Conservation (phyloP, 495 filamentous ascomycete genomes). For the Penicillium pancosmium region DNA sequence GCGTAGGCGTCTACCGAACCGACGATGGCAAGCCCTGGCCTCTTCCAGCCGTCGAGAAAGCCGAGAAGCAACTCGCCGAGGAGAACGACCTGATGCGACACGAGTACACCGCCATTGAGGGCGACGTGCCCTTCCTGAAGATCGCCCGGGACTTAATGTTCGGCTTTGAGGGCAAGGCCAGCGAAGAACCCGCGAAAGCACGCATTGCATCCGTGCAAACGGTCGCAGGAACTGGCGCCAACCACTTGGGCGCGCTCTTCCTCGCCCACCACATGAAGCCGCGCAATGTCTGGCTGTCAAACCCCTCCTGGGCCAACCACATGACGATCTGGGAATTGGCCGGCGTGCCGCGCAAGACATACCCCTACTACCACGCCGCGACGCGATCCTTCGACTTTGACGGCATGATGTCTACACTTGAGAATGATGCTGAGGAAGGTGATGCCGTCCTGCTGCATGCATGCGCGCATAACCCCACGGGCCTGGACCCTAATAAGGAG, state of each 20-base stretch:
- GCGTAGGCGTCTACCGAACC: conserved; percentile 54
- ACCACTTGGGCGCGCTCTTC: conserved; percentile 87
- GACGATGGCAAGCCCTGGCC: conserved; percentile 58
- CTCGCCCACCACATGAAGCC: conserved; percentile 59
- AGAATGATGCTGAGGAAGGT: conserved; percentile 43
- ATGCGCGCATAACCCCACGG: conserved; percentile 60
- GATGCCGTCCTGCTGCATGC: conserved; percentile 54
- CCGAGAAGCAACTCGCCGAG: conserved; percentile 41
- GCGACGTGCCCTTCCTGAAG: conserved; percentile 45
- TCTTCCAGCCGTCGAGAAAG: conserved; percentile 48
- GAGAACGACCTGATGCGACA: conserved; percentile 47
- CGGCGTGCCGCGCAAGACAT: conserved; percentile 46
- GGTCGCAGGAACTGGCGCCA: conserved; percentile 90
- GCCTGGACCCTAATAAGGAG: conserved; percentile 53
- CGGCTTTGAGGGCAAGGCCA: conserved; percentile 39
- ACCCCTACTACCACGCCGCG: conserved; percentile 52
- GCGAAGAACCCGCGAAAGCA: conserved; percentile 35
- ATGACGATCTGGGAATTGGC: conserved; percentile 50
- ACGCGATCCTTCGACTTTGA: conserved; percentile 51
- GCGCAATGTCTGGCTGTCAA: conserved; percentile 49
- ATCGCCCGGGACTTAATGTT: conserved; percentile 52
- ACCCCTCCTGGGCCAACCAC: conserved; percentile 55
- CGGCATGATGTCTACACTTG: conserved; percentile 50
- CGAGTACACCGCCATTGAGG: conserved; percentile 53
- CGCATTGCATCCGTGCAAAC: conserved; percentile 62